Conservation (phyloP, 1,139 yeast genomes). For the Diutina rugosa region DNA sequence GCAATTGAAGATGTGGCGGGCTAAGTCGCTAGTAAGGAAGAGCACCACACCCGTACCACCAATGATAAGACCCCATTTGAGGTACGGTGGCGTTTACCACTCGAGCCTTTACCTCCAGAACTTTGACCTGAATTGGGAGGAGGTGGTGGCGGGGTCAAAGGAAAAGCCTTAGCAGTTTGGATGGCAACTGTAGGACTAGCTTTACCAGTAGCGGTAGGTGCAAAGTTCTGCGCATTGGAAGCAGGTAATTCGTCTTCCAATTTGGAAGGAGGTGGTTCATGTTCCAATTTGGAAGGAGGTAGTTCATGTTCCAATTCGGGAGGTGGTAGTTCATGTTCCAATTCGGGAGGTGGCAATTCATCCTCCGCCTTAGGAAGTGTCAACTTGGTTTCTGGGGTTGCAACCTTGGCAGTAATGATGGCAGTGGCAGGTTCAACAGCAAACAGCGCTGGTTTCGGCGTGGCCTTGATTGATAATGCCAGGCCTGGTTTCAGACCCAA, state of each 20-base stretch:
- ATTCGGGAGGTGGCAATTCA: background rate
- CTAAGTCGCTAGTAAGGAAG: constrained; percentile 21
- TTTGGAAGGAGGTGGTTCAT: background rate
- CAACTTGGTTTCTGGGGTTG: background rate
- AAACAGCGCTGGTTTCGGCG: background rate
- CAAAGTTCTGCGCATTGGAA: background rate
- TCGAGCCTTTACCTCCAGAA: background rate
- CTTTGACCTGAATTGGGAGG: background rate
- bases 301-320: background rate
- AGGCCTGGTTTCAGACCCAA: background rate
- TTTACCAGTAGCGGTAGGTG: background rate
- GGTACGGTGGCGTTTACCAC: constrained; percentile 5
- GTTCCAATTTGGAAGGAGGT: background rate
- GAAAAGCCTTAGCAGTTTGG: background rate
- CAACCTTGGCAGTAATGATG: background rate
- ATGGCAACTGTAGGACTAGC: too few species aligned
- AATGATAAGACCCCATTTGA: constrained; percentile 18
- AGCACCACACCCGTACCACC: constrained; percentile 16
- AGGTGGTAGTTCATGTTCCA: background rate
- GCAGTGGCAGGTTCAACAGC: background rate
- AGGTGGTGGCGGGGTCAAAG: background rate
- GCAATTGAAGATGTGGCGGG: constrained; percentile 24
- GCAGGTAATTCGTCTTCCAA: too few species aligned
- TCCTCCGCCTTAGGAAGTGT: background rate
- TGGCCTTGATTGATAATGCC: background rate